A percentile compares a stretch with the other conserved stretches of the same genome.
Conservation (phyloP, 2,329 filamentous ascomycete genomes). For the Ambrosiella xylebori region DNA sequence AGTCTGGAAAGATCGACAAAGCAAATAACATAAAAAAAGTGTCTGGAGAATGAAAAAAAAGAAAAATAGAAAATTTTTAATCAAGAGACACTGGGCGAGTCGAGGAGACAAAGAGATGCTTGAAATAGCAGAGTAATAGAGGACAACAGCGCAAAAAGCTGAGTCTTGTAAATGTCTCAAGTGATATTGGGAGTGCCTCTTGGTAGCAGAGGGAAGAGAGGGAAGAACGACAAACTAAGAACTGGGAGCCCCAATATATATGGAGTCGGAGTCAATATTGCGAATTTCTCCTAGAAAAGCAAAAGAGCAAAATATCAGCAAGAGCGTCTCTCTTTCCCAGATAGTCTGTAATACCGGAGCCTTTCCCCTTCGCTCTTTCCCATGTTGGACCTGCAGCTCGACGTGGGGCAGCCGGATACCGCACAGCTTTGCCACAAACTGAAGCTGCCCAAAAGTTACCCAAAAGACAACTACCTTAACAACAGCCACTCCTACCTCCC, state of each 20-base stretch:
- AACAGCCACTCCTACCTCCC: not conserved
- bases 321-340: not conserved
- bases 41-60: not conserved
- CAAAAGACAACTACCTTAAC: not conserved
- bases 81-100: constrained; percentile 2
- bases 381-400: not conserved
- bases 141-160: not conserved
- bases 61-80: not conserved
- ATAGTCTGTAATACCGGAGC: not conserved
- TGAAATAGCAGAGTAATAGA: not conserved
- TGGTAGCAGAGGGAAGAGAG: not conserved
- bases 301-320: not conserved
- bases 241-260: constrained; percentile 4
- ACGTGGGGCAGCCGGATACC: not conserved
- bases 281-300: not conserved
- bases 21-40: not conserved
- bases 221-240: not conserved
- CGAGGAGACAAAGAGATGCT: not conserved
- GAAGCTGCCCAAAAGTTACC: not conserved
- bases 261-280: not conserved
- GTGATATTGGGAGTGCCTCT: constrained; percentile 4
- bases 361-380: not conserved
- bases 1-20: constrained; percentile 2
- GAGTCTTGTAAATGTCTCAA: not conserved
- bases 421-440: not conserved